Conservation (phyloP, 2,329 filamentous ascomycete species). For the Diplodia sapinea region DNA sequence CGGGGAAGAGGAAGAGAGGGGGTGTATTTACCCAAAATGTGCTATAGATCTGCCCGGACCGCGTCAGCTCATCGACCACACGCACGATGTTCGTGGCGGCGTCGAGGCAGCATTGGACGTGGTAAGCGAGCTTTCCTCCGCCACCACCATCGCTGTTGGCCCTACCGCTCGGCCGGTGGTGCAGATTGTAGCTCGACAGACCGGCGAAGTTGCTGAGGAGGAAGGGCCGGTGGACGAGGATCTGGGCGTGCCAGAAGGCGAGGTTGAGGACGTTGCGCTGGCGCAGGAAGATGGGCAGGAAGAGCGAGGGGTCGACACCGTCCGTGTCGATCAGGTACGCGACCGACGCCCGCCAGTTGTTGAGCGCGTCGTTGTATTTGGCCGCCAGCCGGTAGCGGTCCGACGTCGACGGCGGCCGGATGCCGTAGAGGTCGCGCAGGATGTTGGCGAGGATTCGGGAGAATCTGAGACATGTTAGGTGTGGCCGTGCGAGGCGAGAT, state of each 20-base stretch:
- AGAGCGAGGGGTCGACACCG: constrained; percentile 51
- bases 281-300: constrained; percentile 58
- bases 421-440: constrained; percentile 53
- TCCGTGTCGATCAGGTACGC: constrained; percentile 53
- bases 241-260: constrained; percentile 61
- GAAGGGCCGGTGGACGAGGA: constrained; percentile 62
- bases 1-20: neutral
- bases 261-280: constrained; percentile 62
- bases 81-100: constrained; percentile 56
- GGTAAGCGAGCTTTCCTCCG: constrained; percentile 39
- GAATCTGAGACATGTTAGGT: constrained; percentile 38
- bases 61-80: constrained; percentile 51
- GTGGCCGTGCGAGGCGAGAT: neutral
- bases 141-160: constrained; percentile 31
- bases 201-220: constrained; percentile 54
- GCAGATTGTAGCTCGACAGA: constrained; percentile 41
- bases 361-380: constrained; percentile 52
- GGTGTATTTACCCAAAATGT: constrained; percentile 50
- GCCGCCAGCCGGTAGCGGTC: constrained; percentile 47
- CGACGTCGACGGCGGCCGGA: constrained; percentile 44
- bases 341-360: constrained; percentile 55
- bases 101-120: constrained; percentile 54
- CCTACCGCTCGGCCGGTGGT: constrained; percentile 4
- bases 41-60: constrained; percentile 51
- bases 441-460: constrained; percentile 54